phyloP scores from a whole-genome alignment of 139 green algal species.

The Picochlorum sp. region DNA sequence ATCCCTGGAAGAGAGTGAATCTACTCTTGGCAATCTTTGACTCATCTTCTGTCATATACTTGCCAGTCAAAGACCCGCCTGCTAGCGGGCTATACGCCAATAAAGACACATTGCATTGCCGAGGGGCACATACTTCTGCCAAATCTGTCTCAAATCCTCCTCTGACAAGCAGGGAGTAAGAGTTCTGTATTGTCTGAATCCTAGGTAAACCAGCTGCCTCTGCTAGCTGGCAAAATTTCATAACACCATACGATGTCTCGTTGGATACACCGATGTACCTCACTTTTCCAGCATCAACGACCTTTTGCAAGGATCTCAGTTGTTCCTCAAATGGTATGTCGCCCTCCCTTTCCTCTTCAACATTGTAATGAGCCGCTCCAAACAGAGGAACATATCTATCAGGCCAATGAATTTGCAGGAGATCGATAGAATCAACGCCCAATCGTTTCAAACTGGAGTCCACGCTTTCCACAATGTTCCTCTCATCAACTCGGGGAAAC shows the following conservation, averaged over 20 bases:
- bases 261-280: slow-evolving; percentile 80
- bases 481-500: slow-evolving; percentile 27
- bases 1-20: slow-evolving; percentile 67
- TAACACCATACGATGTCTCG: slow-evolving; percentile 82
- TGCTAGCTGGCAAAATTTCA: slow-evolving; percentile 44
- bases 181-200: slow-evolving; percentile 72
- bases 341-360: slow-evolving; percentile 34
- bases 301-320: slow-evolving; percentile 58
- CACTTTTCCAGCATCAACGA: slow-evolving; percentile 82
- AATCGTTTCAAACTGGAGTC: slow-evolving; percentile 56
- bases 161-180: slow-evolving; percentile 52
- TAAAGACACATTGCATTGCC: slow-evolving; percentile 63
- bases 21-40: slow-evolving; percentile 19
- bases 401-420: slow-evolving; percentile 74
- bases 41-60: slow-evolving; percentile 41
- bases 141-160: slow-evolving; percentile 78
- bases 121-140: slow-evolving; percentile 42
- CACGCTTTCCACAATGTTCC: slow-evolving; percentile 60
- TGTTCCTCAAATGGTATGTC: slow-evolving; percentile 82
- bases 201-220: slow-evolving; percentile 44
- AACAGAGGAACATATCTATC: slow-evolving; percentile 79
- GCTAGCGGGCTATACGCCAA: slow-evolving; percentile 75
- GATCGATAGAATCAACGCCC: slow-evolving; percentile 74
- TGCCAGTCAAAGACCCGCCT: slow-evolving; percentile 46
- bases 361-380: slow-evolving; percentile 54